phyloP scores from a whole-genome alignment of 2,329 filamentous ascomycete genomes.

The Amesomyces nigricolor region DNA sequence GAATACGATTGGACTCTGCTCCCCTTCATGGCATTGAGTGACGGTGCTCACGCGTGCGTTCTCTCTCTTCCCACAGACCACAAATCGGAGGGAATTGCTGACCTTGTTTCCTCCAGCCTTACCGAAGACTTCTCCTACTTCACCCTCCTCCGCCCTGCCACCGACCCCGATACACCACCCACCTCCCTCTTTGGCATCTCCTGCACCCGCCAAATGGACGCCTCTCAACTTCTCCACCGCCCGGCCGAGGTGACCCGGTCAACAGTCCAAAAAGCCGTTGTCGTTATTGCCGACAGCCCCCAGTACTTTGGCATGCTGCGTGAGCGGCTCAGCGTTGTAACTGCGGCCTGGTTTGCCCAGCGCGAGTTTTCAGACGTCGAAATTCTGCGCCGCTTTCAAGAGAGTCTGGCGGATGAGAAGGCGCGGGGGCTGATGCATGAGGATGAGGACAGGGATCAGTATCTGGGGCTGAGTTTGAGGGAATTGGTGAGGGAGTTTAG shows the following conservation, averaged over 20 bases:
- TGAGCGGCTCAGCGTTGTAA: slow-evolving; percentile 84
- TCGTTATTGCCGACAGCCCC: slow-evolving; percentile 87
- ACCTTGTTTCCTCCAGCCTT: slow-evolving; percentile 45
- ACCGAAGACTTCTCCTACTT: slow-evolving; percentile 99
- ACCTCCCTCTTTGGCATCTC: slow-evolving; percentile 93
- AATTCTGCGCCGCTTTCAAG: slow-evolving; percentile 85
- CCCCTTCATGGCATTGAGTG: slow-evolving; percentile 90
- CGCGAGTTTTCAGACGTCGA: slow-evolving; percentile 86
- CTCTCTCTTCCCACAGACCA: not conserved
- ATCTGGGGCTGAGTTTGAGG: slow-evolving; percentile 79
- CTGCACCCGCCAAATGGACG: slow-evolving; percentile 86
- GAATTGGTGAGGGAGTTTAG: slow-evolving; percentile 93
- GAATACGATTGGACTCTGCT: slow-evolving; percentile 88
- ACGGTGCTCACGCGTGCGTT: slow-evolving; percentile 89
- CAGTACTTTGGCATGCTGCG: slow-evolving; percentile 86
- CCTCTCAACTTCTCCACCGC: slow-evolving; percentile 67
- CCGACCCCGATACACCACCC: slow-evolving; percentile 44
- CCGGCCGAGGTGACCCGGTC: slow-evolving; percentile 90
- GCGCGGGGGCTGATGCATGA: slow-evolving; percentile 51
- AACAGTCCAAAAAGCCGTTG: slow-evolving; percentile 95
- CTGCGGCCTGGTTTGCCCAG: slow-evolving; percentile 94
- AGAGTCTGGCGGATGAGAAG: slow-evolving; percentile 70
- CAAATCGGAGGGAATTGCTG: not conserved
- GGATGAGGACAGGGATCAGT: slow-evolving; percentile 74
- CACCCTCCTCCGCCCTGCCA: slow-evolving; percentile 67